phyloP scores from a whole-genome alignment of 345 rosid species.

The Bruguiera sexangula region DNA sequence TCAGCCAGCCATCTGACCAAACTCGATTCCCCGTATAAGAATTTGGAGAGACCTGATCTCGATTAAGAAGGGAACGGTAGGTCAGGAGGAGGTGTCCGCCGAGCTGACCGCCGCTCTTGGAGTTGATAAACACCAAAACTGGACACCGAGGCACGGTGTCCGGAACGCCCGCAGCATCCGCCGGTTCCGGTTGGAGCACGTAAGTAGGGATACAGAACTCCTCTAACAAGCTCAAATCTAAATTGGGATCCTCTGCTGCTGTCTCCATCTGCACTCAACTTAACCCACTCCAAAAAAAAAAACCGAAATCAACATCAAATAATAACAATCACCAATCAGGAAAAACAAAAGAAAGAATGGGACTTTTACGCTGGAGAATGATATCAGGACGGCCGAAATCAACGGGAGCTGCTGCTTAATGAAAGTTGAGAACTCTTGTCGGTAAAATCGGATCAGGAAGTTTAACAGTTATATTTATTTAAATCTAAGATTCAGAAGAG shows the following conservation, averaged over 20 bases:
- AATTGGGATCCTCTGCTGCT: not conserved
- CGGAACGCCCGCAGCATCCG: not conserved
- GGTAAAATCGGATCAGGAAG: no score
- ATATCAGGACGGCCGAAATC: no score
- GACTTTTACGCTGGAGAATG: no score
- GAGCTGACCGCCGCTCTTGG: slow-evolving; percentile 87
- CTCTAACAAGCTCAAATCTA: not conserved
- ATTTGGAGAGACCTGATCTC: not conserved
- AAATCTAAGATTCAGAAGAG: no score
- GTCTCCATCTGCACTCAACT: not conserved
- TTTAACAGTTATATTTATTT: no score
- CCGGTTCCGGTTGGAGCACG: not conserved
- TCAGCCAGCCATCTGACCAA: slow-evolving; percentile 68
- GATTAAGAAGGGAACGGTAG: not conserved
- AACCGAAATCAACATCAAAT: no score
- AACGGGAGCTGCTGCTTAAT: no score
- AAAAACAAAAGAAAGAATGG: no score
- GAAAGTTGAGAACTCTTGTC: no score
- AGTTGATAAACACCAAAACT: slow-evolving; percentile 70
- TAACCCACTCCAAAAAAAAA: no score
- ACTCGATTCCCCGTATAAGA: slow-evolving; percentile 30
- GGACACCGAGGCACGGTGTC: slow-evolving; percentile 28
- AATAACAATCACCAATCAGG: no score
- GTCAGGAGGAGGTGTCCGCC: slow-evolving; percentile 58
- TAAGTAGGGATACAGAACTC: not conserved